A percentile compares a stretch with the other conserved stretches of the same genome.
Conservation (phyloP, 106 monocot species). For the Acorus calamus region DNA sequence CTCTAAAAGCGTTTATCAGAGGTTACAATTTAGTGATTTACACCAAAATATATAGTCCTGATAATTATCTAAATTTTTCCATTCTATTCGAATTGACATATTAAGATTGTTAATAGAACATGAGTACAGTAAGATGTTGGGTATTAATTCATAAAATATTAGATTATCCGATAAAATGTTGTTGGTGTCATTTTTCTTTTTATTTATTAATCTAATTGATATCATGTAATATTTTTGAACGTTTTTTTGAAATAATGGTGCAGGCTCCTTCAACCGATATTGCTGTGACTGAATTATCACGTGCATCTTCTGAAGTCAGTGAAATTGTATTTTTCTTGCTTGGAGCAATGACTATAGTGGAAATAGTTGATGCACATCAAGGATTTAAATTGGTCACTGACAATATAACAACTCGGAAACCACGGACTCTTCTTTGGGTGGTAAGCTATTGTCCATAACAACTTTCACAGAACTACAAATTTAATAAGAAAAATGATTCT, state of each 20-base stretch:
- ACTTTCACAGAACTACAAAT: no score
- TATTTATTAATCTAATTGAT: not conserved
- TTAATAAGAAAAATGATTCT: no score
- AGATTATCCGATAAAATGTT: no score
- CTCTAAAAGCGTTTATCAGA: no score
- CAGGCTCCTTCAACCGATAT: conserved; percentile 96
- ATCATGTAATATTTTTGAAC: not conserved
- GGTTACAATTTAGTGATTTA: no score
- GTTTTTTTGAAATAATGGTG: not conserved
- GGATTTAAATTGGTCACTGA: conserved; percentile 98
- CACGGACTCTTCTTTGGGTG: conserved; percentile 92
- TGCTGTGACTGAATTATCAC: conserved; percentile 75
- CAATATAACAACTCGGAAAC: conserved; percentile 88
- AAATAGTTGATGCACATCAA: conserved; percentile 98
- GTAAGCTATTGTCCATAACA: conserved; percentile 24
- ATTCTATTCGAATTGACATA: no score
- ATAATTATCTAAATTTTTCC: no score
- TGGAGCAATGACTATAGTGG: conserved; percentile 98
- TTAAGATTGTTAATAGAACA: no score
- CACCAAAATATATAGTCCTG: no score
- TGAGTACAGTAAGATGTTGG: no score
- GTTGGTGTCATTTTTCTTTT: not conserved
- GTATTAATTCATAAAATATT: no score
- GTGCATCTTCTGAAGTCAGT: conserved; percentile 85
- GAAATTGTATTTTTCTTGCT: conserved; percentile 97